Conservation (phyloP, 2,329 filamentous ascomycete genomes). For the Botrytis cinerea region DNA sequence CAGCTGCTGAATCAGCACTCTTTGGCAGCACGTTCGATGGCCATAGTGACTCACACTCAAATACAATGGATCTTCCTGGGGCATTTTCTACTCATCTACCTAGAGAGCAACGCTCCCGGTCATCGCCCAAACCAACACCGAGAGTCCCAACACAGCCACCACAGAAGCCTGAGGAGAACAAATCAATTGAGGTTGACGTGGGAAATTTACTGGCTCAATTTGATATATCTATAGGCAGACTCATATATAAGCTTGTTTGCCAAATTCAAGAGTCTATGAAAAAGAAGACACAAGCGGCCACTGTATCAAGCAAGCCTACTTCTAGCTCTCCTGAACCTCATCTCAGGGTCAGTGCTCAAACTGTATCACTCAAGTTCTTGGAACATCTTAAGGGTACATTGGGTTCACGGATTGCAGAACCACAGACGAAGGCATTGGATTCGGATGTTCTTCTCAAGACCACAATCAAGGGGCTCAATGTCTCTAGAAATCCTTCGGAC, state of each 20-base stretch:
- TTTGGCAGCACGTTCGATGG: conserved; percentile 31
- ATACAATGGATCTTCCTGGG: conserved; percentile 58
- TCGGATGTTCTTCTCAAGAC: conserved; percentile 39
- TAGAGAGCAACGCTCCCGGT: background rate
- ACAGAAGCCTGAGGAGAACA: conserved; percentile 19
- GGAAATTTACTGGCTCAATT: conserved; percentile 39
- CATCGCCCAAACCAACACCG: background rate
- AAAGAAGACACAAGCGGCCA: conserved; percentile 22
- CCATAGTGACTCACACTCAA: conserved; percentile 36
- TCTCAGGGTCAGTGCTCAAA: conserved; percentile 34
- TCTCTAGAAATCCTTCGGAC: conserved; percentile 29
- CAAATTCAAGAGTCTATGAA: conserved; percentile 36
- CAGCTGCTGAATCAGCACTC: conserved; percentile 21
- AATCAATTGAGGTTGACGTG: conserved; percentile 37
- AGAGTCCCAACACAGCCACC: background rate
- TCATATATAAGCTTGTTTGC: conserved; percentile 39
- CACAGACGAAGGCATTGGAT: conserved; percentile 21
- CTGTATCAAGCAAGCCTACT: conserved; percentile 22
- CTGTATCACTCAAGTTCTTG: conserved; percentile 40
- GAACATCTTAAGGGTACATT: conserved; percentile 39
- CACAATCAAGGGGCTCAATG: conserved; percentile 36
- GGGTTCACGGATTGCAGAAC: conserved; percentile 25
- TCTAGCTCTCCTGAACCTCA: conserved; percentile 23
- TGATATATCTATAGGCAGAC: conserved; percentile 41
- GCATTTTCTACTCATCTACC: conserved; percentile 56